Percentiles rank a stretch among this genome's conserved stretches.
These are phyloP conservation scores for Fusarium tanahbumbuense DNA, from an alignment of 2,329 filamentous ascomycete genomes.

Conservation along the genomic window DNA sequence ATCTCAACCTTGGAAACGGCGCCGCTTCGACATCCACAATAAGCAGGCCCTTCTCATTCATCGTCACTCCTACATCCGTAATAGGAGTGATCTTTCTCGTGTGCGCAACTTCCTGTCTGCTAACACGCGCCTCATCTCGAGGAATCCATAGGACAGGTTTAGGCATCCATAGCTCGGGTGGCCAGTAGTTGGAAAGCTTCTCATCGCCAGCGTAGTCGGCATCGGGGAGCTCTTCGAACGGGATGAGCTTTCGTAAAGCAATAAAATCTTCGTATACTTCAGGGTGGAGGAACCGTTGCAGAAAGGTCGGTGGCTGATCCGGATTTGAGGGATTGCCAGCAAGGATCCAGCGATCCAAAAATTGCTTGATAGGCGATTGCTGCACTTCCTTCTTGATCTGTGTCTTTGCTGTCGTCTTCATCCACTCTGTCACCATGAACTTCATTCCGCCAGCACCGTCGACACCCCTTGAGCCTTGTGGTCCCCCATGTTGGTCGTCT, in stretches of 20 bases:
- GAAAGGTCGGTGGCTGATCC: slow-evolving; percentile 58
- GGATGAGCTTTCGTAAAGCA: slow-evolving; percentile 76
- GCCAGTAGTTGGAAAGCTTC: slow-evolving; percentile 74
- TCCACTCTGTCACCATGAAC: slow-evolving; percentile 48
- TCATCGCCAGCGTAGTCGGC: slow-evolving; percentile 64
- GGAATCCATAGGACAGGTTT: slow-evolving; percentile 87
- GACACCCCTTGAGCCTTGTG: slow-evolving; percentile 49
- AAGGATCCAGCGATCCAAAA: slow-evolving; percentile 46
- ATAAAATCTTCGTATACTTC: slow-evolving; percentile 81
- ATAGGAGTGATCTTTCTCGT: slow-evolving; percentile 79
- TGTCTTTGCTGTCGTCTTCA: slow-evolving; percentile 53
- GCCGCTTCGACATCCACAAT: slow-evolving; percentile 53
- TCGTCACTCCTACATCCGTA: slow-evolving; percentile 66
- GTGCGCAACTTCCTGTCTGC: slow-evolving; percentile 79
- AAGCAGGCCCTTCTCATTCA: slow-evolving; percentile 52
- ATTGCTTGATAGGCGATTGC: slow-evolving; percentile 45
- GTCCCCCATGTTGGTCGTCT: slow-evolving; percentile 33
- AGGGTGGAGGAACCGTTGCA: slow-evolving; percentile 79
- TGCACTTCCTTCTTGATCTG: slow-evolving; percentile 47
- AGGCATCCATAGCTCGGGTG: slow-evolving; percentile 68
- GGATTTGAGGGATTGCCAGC: slow-evolving; percentile 45
- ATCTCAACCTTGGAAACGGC: slow-evolving; percentile 51
- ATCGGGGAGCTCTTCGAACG: slow-evolving; percentile 60
- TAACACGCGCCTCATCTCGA: slow-evolving; percentile 78
- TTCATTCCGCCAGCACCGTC: slow-evolving; percentile 55